These are phyloP conservation scores for Coemansia reversa DNA, from an alignment of 192 early-diverging fungal genomes.

Conservation along the genomic window DNA sequence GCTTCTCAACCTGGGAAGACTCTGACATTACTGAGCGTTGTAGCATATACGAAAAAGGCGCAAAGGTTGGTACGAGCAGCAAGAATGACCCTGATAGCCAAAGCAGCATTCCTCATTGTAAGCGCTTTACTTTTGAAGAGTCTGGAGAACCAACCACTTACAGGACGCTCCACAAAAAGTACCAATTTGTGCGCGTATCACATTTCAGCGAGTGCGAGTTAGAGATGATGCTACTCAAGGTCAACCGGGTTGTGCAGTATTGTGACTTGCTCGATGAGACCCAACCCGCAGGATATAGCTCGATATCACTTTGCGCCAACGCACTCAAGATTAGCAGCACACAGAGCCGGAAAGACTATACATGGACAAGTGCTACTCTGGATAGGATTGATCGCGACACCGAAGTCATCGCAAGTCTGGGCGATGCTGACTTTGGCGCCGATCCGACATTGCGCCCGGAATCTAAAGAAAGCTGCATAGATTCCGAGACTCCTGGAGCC, in stretches of 20 bases:
- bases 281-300: slow-evolving; percentile 31
- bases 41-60: slow-evolving; percentile 11
- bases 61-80: neutral
- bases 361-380: slow-evolving; percentile 25
- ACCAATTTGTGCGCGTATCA: slow-evolving; percentile 37
- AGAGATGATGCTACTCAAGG: slow-evolving; percentile 43
- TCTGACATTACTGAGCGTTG: slow-evolving; percentile 9
- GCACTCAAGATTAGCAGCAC: slow-evolving; percentile 14
- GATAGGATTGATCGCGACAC: slow-evolving; percentile 33
- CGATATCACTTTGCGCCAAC: slow-evolving; percentile 43
- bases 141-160: slow-evolving; percentile 14
- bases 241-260: slow-evolving; percentile 34
- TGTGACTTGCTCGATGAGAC: slow-evolving; percentile 34
- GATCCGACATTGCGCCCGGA: slow-evolving; percentile 12
- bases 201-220: slow-evolving; percentile 35
- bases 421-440: slow-evolving; percentile 29
- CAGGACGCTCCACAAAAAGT: slow-evolving; percentile 23
- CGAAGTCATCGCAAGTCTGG: slow-evolving; percentile 30
- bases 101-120: slow-evolving; percentile 21
- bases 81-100: neutral
- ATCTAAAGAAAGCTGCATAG: neutral
- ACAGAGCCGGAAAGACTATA: slow-evolving; percentile 11
- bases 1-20: slow-evolving; percentile 39
- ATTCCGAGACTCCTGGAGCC: slow-evolving; percentile 5
- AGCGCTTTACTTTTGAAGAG: slow-evolving; percentile 10